A percentile compares a stretch with the other conserved stretches of the same genome.
Evolutionary conservation across 768 basidiomycete species (phyloP).

Genomic region (Lentinula aciculospora): DNA sequence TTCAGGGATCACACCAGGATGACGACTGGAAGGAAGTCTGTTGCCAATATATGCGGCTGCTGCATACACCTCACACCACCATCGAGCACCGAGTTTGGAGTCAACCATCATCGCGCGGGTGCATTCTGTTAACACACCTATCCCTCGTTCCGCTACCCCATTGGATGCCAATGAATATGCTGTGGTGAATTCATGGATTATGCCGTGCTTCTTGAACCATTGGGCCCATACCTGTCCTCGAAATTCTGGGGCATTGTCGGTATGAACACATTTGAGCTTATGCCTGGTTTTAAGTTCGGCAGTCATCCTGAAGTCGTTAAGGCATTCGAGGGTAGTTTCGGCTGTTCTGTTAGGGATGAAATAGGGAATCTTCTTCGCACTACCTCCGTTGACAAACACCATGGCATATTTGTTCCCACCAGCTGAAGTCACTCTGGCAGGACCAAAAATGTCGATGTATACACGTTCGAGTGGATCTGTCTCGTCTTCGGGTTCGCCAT

Average conservation of each 20-base stretch:
- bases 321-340: background rate
- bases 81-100: conserved; percentile 4
- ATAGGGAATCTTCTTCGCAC: background rate
- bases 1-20: background rate
- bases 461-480: background rate
- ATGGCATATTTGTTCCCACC: conserved; percentile 6
- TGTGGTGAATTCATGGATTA: background rate
- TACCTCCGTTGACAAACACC: background rate
- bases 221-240: conserved; percentile 7
- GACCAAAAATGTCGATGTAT: conserved; percentile 13
- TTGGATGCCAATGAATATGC: conserved; percentile 7
- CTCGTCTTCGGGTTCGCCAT: background rate
- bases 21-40: background rate
- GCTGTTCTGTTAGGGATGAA: conserved; percentile 8
- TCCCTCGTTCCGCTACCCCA: conserved; percentile 9
- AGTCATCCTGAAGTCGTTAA: background rate
- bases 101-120: conserved; percentile 8
- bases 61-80: conserved; percentile 6
- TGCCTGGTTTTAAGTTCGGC: background rate
- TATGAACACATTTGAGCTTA: conserved; percentile 1
- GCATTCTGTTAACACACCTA: background rate
- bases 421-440: background rate
- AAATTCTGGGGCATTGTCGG: conserved; percentile 21
- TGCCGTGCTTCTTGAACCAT: conserved; percentile 4
- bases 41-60: background rate